Conservation (phyloP, 352 stramenopile genomes). For the Phytopythium delawarense region DNA sequence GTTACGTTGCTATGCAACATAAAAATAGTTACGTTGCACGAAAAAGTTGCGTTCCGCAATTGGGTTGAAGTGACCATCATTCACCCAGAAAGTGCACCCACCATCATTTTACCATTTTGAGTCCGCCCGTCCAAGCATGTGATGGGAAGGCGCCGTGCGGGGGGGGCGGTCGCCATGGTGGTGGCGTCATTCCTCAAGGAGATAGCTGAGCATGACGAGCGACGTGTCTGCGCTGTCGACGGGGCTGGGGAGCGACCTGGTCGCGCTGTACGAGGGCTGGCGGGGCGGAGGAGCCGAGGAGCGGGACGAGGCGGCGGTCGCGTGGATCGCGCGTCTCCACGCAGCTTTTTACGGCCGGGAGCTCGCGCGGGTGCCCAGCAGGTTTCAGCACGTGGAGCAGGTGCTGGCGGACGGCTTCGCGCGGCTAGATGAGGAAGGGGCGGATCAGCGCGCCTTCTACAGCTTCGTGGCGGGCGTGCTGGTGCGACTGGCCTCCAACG, state of each 20-base stretch:
- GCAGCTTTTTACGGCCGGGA: conserved; percentile 22
- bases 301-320: background rate
- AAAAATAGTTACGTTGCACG: background rate
- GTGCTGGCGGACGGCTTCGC: conserved; percentile 23
- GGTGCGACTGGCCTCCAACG: conserved; percentile 23
- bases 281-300: background rate
- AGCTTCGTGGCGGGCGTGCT: conserved; percentile 35
- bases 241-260: background rate
- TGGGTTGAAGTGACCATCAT: conserved; percentile 9
- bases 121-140: background rate
- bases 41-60: too few species aligned
- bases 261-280: background rate
- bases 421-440: conserved; percentile 1
- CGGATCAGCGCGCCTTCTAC: conserved; percentile 22
- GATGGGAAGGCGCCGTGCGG: background rate
- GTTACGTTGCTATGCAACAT: too few species aligned
- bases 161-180: background rate
- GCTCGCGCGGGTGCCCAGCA: conserved; percentile 27
- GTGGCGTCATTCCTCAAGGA: background rate
- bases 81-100: background rate
- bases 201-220: conserved; percentile 4
- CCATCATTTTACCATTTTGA: background rate
- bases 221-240: background rate
- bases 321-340: conserved; percentile 26
- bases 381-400: conserved; percentile 46